Evolutionary conservation across 495 filamentous ascomycete species (phyloP).

Genomic region (Penicillium psychrofluorescens): DNA sequence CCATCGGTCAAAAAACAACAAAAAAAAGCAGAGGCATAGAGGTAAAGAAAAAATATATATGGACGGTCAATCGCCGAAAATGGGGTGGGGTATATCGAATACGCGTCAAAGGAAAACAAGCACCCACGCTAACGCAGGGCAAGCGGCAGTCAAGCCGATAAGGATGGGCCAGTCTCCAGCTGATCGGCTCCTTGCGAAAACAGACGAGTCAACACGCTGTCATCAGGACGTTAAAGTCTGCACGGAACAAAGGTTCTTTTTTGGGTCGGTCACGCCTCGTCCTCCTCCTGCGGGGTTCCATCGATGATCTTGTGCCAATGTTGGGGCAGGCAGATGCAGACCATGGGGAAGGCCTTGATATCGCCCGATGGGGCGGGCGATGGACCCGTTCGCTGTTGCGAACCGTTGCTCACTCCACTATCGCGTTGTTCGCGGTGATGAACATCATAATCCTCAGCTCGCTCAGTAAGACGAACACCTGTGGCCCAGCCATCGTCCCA

Average conservation of each 20-base stretch:
- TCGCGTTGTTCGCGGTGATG: constrained; percentile 74
- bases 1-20: constrained; percentile 7
- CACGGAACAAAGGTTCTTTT: constrained; percentile 14
- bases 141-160: constrained; percentile 12
- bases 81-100: constrained; percentile 30
- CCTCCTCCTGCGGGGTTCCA: constrained; percentile 41
- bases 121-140: neutral
- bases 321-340: constrained; percentile 94
- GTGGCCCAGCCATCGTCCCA: constrained; percentile 99
- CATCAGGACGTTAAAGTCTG: constrained; percentile 32
- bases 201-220: constrained; percentile 30
- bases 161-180: constrained; percentile 7
- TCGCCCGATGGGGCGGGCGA: constrained; percentile 70
- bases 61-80: constrained; percentile 17
- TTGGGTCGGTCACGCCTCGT: constrained; percentile 17
- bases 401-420: constrained; percentile 86
- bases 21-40: constrained; percentile 9
- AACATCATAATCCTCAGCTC: constrained; percentile 82
- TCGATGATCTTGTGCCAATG: constrained; percentile 98
- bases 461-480: constrained; percentile 72
- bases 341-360: constrained; percentile 96
- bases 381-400: constrained; percentile 45
- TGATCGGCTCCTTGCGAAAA: constrained; percentile 13
- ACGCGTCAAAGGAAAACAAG: constrained; percentile 14
- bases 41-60: constrained; percentile 14